Conservation (phyloP, 345 rosid species). For the Eucalyptus cloeziana region DNA sequence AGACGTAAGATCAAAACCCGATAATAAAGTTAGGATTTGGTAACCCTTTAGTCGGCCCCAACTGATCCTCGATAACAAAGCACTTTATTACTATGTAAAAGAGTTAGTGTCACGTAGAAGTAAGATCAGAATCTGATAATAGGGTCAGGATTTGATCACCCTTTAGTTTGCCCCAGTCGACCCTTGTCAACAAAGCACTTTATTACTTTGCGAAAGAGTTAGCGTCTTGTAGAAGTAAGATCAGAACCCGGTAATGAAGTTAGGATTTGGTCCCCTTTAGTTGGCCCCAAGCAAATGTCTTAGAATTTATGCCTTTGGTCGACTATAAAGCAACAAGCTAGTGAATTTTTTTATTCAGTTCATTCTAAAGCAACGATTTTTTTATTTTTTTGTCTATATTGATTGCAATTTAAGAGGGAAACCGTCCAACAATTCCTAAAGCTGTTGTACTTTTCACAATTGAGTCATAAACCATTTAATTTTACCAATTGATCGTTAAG, state of each 20-base stretch:
- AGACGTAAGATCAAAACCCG: not conserved
- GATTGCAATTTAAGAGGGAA: not conserved
- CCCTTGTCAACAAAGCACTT: not conserved
- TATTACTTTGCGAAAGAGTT: not conserved
- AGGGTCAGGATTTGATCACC: not conserved
- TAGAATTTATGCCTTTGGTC: not conserved
- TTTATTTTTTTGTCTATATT: not conserved
- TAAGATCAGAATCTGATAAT: not conserved
- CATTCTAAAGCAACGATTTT: not conserved
- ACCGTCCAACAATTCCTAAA: not conserved
- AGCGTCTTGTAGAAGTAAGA: not conserved
- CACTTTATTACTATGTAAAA: not conserved
- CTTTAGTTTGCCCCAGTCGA: not conserved
- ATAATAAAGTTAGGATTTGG: too few relatives aligned
- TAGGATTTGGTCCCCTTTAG: not conserved
- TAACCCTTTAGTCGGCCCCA: too few relatives aligned
- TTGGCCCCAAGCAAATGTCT: not conserved
- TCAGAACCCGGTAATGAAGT: not conserved
- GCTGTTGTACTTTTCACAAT: too few relatives aligned
- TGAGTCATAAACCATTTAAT: not conserved
- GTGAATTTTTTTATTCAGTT: not conserved
- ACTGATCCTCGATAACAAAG: not conserved
- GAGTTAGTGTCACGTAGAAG: not conserved
- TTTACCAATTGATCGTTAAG: rapidly evolving
- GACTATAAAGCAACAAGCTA: not conserved